Percentiles rank a stretch among this genome's conserved stretches.
These are phyloP conservation scores for Rhizopogon sp. DNA, from an alignment of 768 basidiomycete species.

Conservation along the genomic window DNA sequence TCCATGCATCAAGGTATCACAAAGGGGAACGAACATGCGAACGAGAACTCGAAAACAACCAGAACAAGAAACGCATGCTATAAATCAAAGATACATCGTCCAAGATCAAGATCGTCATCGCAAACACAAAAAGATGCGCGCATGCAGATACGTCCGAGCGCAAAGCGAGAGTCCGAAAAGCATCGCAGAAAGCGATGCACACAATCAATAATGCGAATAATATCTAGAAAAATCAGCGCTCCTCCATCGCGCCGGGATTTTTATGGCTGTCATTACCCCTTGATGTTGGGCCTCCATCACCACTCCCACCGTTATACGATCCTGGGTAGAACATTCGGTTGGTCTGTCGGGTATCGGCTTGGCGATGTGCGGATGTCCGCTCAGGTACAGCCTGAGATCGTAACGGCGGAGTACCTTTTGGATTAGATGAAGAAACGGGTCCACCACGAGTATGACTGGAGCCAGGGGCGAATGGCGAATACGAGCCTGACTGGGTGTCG, in stretches of 20 bases:
- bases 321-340: slow-evolving; percentile 17
- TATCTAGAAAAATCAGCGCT: slow-evolving; percentile 4
- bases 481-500: slow-evolving; percentile 6
- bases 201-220: neutral
- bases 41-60: slow-evolving; percentile 17
- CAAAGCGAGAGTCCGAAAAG: neutral
- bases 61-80: slow-evolving; percentile 19
- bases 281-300: slow-evolving; percentile 9
- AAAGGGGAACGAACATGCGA: slow-evolving; percentile 7
- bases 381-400: slow-evolving; percentile 15
- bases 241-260: slow-evolving; percentile 6
- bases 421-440: slow-evolving; percentile 9
- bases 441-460: slow-evolving; percentile 16
- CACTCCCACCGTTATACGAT: slow-evolving; percentile 9
- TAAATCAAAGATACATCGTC: slow-evolving; percentile 27
- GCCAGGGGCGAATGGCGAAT: slow-evolving; percentile 10
- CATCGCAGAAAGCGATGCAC: neutral
- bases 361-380: slow-evolving; percentile 14
- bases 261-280: slow-evolving; percentile 22
- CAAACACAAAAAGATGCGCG: slow-evolving; percentile 1
- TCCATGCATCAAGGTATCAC: neutral
- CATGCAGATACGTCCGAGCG: slow-evolving; percentile 3
- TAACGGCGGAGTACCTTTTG: slow-evolving; percentile 16
- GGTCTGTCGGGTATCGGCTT: slow-evolving; percentile 16
- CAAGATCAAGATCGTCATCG: slow-evolving; percentile 10